phyloP scores from a whole-genome alignment of 2,329 filamentous ascomycete species.

The Penicillium sumatraense region DNA sequence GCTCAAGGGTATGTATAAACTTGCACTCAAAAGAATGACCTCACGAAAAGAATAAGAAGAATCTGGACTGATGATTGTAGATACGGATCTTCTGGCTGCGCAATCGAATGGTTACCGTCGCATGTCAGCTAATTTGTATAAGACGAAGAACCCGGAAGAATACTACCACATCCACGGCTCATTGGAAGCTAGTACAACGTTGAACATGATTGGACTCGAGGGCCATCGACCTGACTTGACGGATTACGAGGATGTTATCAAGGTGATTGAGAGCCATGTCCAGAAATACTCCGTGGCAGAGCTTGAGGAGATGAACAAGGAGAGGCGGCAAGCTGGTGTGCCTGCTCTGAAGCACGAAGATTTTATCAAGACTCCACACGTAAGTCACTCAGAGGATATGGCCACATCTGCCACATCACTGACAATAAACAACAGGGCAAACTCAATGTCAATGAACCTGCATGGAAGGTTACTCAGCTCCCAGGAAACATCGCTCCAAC shows the following conservation, averaged over 20 bases:
- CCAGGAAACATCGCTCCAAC: slow-evolving; percentile 33
- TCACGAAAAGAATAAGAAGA: neutral
- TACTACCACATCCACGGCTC: slow-evolving; percentile 79
- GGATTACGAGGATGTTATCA: slow-evolving; percentile 63
- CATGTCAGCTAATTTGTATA: slow-evolving; percentile 73
- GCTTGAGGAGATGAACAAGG: slow-evolving; percentile 62
- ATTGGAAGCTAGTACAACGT: slow-evolving; percentile 69
- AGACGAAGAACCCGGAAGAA: slow-evolving; percentile 66
- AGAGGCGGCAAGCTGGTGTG: slow-evolving; percentile 63
- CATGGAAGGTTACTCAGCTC: slow-evolving; percentile 41
- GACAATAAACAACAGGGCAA: slow-evolving; percentile 29
- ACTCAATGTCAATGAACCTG: slow-evolving; percentile 40
- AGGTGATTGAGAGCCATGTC: slow-evolving; percentile 64
- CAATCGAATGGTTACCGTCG: slow-evolving; percentile 74
- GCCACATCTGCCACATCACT: neutral
- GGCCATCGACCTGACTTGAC: slow-evolving; percentile 64
- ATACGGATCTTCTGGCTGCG: slow-evolving; percentile 72
- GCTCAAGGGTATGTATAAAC: slow-evolving; percentile 40
- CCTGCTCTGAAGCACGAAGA: slow-evolving; percentile 63
- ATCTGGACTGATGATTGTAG: slow-evolving; percentile 45
- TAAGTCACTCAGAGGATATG: slow-evolving; percentile 37
- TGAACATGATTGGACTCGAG: slow-evolving; percentile 72
- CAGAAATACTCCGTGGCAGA: slow-evolving; percentile 57
- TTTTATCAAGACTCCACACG: slow-evolving; percentile 62
- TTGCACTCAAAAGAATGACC: too few species aligned